A percentile compares a stretch with the other conserved stretches of the same genome.
phyloP scores from a whole-genome alignment of 2,329 filamentous ascomycete genomes.

The Monascus ruber region DNA sequence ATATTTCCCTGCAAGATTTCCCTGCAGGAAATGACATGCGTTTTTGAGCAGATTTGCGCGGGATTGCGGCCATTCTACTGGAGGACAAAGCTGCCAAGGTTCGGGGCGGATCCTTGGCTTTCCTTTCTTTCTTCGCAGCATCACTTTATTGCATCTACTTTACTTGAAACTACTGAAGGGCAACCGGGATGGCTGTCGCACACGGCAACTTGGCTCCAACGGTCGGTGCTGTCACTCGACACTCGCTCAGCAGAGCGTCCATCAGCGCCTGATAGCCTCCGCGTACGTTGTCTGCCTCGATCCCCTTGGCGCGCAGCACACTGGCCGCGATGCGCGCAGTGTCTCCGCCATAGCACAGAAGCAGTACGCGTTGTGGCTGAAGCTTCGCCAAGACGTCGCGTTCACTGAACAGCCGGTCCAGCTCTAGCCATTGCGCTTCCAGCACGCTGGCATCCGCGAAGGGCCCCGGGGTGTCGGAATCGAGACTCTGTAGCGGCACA shows the following conservation, averaged over 20 bases:
- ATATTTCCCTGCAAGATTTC: background rate
- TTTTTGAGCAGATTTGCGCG: slow-evolving; percentile 9
- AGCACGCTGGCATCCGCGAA: slow-evolving; percentile 37
- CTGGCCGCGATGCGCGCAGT: slow-evolving; percentile 44
- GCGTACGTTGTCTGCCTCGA: slow-evolving; percentile 36
- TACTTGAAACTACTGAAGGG: too few relatives aligned
- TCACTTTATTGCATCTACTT: too few relatives aligned
- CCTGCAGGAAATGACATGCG: background rate
- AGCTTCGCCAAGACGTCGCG: slow-evolving; percentile 10
- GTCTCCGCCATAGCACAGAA: slow-evolving; percentile 46
- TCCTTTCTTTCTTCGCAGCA: too few relatives aligned
- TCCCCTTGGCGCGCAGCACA: slow-evolving; percentile 41
- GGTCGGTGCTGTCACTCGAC: background rate
- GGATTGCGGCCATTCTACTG: background rate
- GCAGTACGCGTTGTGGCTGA: slow-evolving; percentile 27
- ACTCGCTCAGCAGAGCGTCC: slow-evolving; percentile 1
- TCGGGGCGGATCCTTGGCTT: too few relatives aligned
- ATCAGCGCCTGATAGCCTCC: slow-evolving; percentile 28
- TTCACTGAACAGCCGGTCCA: slow-evolving; percentile 34
- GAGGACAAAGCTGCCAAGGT: too few relatives aligned
- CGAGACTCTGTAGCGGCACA: slow-evolving; percentile 29
- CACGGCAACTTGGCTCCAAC: too few relatives aligned
- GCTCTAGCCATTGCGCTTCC: slow-evolving; percentile 36
- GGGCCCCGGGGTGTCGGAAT: slow-evolving; percentile 28
- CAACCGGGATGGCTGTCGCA: too few relatives aligned